phyloP scores from a whole-genome alignment of 2,329 filamentous ascomycete species.

The Aureobasidium lini region DNA sequence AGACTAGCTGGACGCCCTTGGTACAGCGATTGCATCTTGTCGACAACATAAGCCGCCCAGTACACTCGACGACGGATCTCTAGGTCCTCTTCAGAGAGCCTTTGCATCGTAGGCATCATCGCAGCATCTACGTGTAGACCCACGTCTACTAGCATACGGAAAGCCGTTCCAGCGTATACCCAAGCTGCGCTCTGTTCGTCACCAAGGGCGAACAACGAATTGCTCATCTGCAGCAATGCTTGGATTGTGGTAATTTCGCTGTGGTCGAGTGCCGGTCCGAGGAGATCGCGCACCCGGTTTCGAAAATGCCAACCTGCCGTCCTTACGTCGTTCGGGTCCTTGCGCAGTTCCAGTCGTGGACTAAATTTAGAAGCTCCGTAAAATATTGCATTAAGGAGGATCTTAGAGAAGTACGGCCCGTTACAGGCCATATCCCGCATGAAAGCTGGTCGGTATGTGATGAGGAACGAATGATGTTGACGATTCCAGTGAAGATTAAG shows the following conservation, averaged over 20 bases:
- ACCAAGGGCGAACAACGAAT: conserved; percentile 44
- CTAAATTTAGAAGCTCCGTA: conserved; percentile 43
- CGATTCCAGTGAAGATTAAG: conserved; percentile 37
- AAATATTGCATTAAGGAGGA: conserved; percentile 49
- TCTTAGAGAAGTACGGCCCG: conserved; percentile 51
- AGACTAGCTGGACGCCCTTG: conserved; percentile 46
- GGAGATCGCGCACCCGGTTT: conserved; percentile 39
- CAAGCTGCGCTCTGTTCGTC: conserved; percentile 48
- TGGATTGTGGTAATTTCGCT: conserved; percentile 50
- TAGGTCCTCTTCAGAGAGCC: conserved; percentile 39
- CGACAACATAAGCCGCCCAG: conserved; percentile 40
- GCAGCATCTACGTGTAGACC: conserved; percentile 43
- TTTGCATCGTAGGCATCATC: conserved; percentile 24
- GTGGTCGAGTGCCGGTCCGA: conserved; percentile 39
- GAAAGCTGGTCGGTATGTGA: conserved; percentile 21
- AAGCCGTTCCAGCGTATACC: conserved; percentile 51
- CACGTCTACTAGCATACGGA: conserved; percentile 49
- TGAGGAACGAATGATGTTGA: conserved; percentile 20
- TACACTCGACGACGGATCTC: conserved; percentile 40
- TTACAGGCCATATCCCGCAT: conserved; percentile 33
- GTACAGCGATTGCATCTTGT: conserved; percentile 50
- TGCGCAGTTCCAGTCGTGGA: conserved; percentile 38
- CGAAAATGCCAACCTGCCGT: conserved; percentile 45
- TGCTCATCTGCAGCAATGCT: conserved; percentile 46
- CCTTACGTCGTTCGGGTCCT: conserved; percentile 38